Evolutionary conservation across 2,329 filamentous ascomycete genomes (phyloP), one percentile per base, ranked within the genome.

Genomic region (Penicillium sclerotigenum): DNA sequence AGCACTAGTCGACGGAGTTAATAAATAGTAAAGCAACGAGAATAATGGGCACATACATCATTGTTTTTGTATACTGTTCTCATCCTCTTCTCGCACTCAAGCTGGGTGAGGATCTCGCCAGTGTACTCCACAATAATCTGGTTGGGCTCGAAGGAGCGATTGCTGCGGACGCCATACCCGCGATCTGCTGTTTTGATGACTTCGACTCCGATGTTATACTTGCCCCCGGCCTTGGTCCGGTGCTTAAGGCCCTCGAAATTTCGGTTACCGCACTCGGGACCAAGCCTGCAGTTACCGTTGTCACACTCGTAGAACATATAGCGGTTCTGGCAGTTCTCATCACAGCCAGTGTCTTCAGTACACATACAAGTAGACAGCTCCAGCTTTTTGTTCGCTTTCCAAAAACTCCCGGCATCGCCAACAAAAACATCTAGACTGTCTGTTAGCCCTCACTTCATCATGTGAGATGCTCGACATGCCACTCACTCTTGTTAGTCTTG

Each of bases 61-160:
- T 96, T 96, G 71, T 96, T 84, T 73, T 94, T 95, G 78, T 99
- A 99, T 57, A 89, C 83, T 60, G 93, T 88, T 57, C 89, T 91
- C 92, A 97, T 97, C 53, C 94, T 87, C 45, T 89, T 84, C 71
- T 97, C 91, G 69, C 92, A 96, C 72, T 99, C 94, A 29, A 87
- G 87, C 69, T 96, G 91, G 0, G 91, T 97, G 68, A 99, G 96
- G 65, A 99, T 97, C 75, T 99, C 94, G 38, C 94, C 94, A 0
- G 92, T 93, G 70, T 99, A 99, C 70, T 99, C 94, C 77, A 97
- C 93, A 69, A 99, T 97, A 71, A 99, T 96, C 76, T 97, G 91
- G 67, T 93, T 87, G 1, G 92, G 85, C 55, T 87, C 81, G 72
- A 97, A 99, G 59, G 86, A 88, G 45, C 94, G 86, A 75, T 93